Percentiles rank a stretch among this genome's conserved stretches.
These are phyloP conservation scores for Aureobasidium sp. DNA, from an alignment of 2,329 filamentous ascomycete species.

Conservation along the genomic window DNA sequence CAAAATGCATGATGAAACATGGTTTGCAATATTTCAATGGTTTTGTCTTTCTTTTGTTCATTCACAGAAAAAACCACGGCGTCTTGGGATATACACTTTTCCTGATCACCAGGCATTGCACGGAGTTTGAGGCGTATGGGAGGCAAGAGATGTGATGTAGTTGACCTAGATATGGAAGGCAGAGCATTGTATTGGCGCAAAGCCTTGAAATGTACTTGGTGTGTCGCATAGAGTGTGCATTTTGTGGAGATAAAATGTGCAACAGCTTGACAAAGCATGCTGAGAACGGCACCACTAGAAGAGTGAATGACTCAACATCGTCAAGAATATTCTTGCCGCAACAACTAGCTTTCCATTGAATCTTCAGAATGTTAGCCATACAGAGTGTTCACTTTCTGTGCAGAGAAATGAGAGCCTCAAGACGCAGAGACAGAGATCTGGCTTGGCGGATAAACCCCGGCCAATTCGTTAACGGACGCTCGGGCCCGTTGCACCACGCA, in stretches of 20 bases:
- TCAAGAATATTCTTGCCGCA: background rate
- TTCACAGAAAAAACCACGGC: background rate
- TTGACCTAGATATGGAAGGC: conserved; percentile 1
- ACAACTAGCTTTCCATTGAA: background rate
- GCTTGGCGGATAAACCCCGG: background rate
- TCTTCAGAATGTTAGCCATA: background rate
- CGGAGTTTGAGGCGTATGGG: background rate
- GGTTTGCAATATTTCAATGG: background rate
- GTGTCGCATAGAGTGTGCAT: background rate
- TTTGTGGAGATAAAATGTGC: background rate
- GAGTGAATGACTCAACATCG: too few relatives aligned
- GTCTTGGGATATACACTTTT: background rate
- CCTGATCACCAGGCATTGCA: conserved; percentile 2
- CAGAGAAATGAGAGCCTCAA: background rate
- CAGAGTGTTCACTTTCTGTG: background rate
- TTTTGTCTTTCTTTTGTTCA: background rate
- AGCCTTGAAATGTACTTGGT: background rate
- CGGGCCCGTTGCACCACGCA: background rate
- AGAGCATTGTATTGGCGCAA: background rate
- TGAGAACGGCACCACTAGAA: background rate
- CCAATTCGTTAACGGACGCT: background rate
- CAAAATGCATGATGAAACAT: conserved; percentile 1
- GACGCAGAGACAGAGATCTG: background rate
- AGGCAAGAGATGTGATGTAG: background rate
- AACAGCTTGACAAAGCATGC: background rate